Evolutionary conservation across 495 filamentous ascomycete genomes (phyloP).

Genomic region (Letharia lupina): DNA sequence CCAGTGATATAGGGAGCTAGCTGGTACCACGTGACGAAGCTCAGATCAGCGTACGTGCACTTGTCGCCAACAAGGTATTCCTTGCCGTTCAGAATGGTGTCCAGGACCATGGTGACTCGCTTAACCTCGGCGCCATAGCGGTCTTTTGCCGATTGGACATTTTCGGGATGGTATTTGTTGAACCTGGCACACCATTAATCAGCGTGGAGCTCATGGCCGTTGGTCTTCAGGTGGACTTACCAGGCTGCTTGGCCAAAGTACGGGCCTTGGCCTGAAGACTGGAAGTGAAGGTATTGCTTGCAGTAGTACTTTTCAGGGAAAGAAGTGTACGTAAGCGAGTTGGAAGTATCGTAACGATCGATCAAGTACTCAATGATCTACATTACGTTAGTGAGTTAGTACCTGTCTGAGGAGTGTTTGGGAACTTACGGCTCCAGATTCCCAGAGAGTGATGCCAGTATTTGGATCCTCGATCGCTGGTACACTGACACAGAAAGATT

Average conservation of each 20-base stretch:
- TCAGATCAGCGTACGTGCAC: conserved; percentile 49
- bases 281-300: conserved; percentile 62
- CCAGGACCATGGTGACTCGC: conserved; percentile 52
- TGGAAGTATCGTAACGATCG: conserved; percentile 58
- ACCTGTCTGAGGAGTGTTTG: background rate
- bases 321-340: conserved; percentile 47
- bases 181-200: conserved; percentile 30
- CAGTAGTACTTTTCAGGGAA: conserved; percentile 42
- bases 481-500: conserved; percentile 18
- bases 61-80: conserved; percentile 54
- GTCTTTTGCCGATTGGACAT: conserved; percentile 48
- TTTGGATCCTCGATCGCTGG: conserved; percentile 60
- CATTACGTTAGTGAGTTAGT: background rate
- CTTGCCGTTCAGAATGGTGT: conserved; percentile 42
- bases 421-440: conserved; percentile 48
- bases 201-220: background rate
- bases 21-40: conserved; percentile 50
- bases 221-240: conserved; percentile 15
- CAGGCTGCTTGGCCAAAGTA: conserved; percentile 55
- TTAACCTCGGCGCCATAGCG: conserved; percentile 53
- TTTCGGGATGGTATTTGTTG: conserved; percentile 44
- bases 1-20: conserved; percentile 19
- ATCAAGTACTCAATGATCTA: conserved; percentile 60
- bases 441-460: conserved; percentile 57
- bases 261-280: conserved; percentile 60